Percentiles rank a stretch among this genome's conserved stretches.
phyloP scores from a whole-genome alignment of 106 monocot genomes.

The Dendrobium catenatum region DNA sequence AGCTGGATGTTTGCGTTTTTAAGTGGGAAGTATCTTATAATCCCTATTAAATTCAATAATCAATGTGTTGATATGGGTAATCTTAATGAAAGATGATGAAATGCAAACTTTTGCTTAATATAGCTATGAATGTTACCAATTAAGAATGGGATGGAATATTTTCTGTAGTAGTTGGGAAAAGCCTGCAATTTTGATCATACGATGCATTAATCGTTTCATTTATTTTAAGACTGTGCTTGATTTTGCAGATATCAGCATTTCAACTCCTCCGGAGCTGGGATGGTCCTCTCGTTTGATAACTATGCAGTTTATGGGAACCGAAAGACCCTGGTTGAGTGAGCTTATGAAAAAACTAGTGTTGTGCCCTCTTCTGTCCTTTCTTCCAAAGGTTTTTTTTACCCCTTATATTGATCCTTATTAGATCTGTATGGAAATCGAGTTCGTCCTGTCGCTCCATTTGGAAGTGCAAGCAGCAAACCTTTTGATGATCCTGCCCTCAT shows the following conservation, averaged over 20 bases:
- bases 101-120: neutral
- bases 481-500: conserved; percentile 82
- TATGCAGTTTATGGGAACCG: conserved; percentile 53
- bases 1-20: no score
- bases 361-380: neutral
- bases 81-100: neutral
- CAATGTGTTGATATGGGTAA: neutral
- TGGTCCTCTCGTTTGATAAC: conserved; percentile 28
- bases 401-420: conserved; percentile 16
- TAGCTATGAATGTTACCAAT: no score
- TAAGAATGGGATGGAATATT: neutral
- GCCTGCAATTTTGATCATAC: neutral
- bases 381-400: neutral
- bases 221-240: neutral
- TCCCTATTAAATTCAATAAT: neutral
- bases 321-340: conserved; percentile 95
- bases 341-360: neutral
- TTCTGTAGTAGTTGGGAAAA: neutral
- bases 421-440: conserved; percentile 87
- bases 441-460: conserved; percentile 75
- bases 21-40: neutral
- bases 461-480: conserved; percentile 63
- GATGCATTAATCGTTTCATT: neutral
- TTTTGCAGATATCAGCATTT: conserved; percentile 47
- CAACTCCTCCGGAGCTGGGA: conserved; percentile 35